phyloP scores from a whole-genome alignment of 2,329 filamentous ascomycete genomes.

The Diaporthe batatas region DNA sequence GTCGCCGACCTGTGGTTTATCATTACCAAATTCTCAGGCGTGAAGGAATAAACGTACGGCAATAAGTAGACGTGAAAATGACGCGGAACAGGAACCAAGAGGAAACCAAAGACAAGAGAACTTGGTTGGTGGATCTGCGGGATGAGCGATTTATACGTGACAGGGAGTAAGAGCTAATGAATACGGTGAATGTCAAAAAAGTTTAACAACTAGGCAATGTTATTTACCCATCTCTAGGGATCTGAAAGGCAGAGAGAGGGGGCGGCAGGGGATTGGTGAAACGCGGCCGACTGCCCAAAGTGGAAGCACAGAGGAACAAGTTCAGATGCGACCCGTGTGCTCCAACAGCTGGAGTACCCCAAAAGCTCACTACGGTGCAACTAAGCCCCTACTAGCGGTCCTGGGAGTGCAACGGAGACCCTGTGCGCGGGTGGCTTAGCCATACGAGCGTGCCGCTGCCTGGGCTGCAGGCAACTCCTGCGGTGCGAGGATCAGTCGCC shows the following conservation, averaged over 20 bases:
- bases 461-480: no score
- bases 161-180: no score
- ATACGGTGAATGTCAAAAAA: neutral
- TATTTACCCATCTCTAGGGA: neutral
- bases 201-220: no score
- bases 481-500: neutral
- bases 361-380: neutral
- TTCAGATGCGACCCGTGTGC: conserved; percentile 5
- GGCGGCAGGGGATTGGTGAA: neutral
- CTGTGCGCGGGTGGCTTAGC: conserved; percentile 3
- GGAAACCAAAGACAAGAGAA: no score
- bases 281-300: neutral
- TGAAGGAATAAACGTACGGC: neutral
- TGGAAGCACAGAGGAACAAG: neutral
- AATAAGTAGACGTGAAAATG: neutral
- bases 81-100: no score
- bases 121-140: no score
- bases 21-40: neutral
- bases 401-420: neutral
- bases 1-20: neutral
- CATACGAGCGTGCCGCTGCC: neutral
- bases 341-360: no score
- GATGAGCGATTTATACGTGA: neutral
- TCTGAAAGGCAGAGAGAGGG: neutral
- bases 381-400: neutral